Evolutionary conservation across 192 early-diverging fungal genomes (phyloP), one percentile per base, ranked within the genome.

Genomic region (Mortierella alpina): DNA sequence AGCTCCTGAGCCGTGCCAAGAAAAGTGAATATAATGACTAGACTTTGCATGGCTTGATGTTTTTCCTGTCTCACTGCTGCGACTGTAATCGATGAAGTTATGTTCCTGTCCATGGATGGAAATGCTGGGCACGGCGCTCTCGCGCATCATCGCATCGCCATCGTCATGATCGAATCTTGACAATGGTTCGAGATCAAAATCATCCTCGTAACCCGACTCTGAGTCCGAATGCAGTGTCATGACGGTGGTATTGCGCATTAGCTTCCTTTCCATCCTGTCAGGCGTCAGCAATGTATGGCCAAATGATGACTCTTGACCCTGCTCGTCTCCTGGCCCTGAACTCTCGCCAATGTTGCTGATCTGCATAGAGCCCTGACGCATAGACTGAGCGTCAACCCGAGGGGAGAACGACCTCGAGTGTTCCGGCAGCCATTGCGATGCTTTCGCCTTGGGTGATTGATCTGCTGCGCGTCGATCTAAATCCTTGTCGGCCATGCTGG

Each of bases 171-270:
- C 31, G 31, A 2, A 31, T 31, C 31, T 31, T 31, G 7, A 13
- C 39, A 41, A 6, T 45, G 9, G 22, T 41, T 20, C 46, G 17
- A 23, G n/a, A 2, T 46, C 20, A 11, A 42, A 20, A 13, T 18
- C 18, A 17, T 64, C 62, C 2, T 77, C 74, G 6, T 60, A 55
- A 20, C 59, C 62, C 8, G 54, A 45, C 14, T 77, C 74, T 23
- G 74, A 77, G 46, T 70, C 67, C 22, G 73, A 76, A 40, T 68
- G 73, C 1, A 76, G 60, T 7, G 73, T 69, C 73, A 69, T 76
- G 42, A 76, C 73, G 0, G 73, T 76, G 7, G 73, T 76, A 13
- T 68, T 75, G 15, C 73, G 65, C 52, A 68, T 57, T 41, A 75
- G 59, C 31, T 22, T 46, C 9, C 52, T 42, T 12, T 41, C 53